Base-by-base conservation (phyloP, 2,329 filamentous ascomycete species). In the Cladophialophora exuberans region DNA sequence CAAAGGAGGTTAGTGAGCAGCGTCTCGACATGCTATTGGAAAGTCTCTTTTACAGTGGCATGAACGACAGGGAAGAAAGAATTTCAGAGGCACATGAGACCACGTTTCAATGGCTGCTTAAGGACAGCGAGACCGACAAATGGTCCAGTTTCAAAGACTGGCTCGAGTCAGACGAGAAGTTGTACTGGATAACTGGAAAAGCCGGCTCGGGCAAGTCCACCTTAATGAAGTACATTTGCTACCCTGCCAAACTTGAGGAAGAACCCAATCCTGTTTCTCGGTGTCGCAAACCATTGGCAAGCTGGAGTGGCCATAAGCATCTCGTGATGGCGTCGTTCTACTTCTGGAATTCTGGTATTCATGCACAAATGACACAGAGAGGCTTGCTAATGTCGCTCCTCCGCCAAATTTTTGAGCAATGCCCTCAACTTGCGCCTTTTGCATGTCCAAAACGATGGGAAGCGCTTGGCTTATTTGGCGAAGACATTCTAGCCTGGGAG, bases 41-140 rank as follows among this genome's bases (percentile, higher is more conserved):
- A 13, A 39, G 35, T 20, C 35, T 39, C 35, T 11, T 7, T 20
- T 39, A 39, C 7, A 20, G 17, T 20, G 17, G 35, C 10, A 39
- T 39, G 35, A 20, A 20, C 11, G 35, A 39, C 11, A 36, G 33
- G 13, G 33, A 18, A 39, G 41, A 15, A 46, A 33, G 22, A 61
- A 48, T 9, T 61, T 61, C n/a, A 36, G 48, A 11, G 59, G 59
- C 48, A 41, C 59, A 47, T 57, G 23, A n/a, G 13, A 31, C 13
- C 6, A 6, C 13, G 20, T 17, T 20, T 6, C 22, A 15, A 13
- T 17, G 11, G 0, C 28, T 13, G 36, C 25, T 31, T 10, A 50
- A 20, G 36, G 1, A 7, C 23, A 50, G 6, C n/a, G 54, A 4
- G 17, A 52, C 30, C 53, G 11, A 36, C 46, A 36, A 31, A 31